Evolutionary conservation across 164 flowering plant species (phyloP), one percentile per base, ranked within the genome.

Genomic region (Amborella trichopoda): DNA sequence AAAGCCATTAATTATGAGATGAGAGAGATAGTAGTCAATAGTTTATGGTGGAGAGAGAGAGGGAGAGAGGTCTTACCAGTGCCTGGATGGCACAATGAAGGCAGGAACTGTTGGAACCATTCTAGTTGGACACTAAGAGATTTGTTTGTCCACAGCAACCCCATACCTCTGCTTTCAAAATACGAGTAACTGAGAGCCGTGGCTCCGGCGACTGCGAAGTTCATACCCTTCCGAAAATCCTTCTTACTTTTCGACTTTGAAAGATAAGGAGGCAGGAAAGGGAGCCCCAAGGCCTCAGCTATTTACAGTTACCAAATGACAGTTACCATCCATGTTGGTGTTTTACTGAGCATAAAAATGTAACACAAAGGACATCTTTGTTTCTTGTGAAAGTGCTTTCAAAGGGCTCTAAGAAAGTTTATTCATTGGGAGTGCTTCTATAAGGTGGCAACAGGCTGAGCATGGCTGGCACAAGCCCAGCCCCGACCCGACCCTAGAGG

Each of bases 131-230:
- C 30, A 26, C 54, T 54, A 23, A 70, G 23, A 26, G 74, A 59
- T 6, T 28, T 24, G 21, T 58, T 61, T 10, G 22, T 23, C 34
- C 34, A 27, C 46, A 39, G 13, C 1, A 24, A 6, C 40, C 6
- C 23, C 1, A 3, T 1, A 23, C 75, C 17, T 1, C 54, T 52
- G 28, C 44, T 65, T 14, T 58, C 56, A 37, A 54, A 68, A 51
- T 56, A 72, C 4, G 37, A 3, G 10, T 13, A n/a, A 28, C 68
- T 70, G 1, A 79, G 41, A 0, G 76, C 76, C 1, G 80, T 73
- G 1, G 86, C 79, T 36, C 86, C 86, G 0, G 45, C 69, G 2
- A 72, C 78, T 0, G 86, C 82, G 20, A 76, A 79, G 53, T 79
- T 79, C 40, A 74, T 69, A 5, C 80, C 79, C 0, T 40, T 30